Evolutionary conservation across 2,329 filamentous ascomycete genomes (phyloP).

Genomic region (Oidium heveae): DNA sequence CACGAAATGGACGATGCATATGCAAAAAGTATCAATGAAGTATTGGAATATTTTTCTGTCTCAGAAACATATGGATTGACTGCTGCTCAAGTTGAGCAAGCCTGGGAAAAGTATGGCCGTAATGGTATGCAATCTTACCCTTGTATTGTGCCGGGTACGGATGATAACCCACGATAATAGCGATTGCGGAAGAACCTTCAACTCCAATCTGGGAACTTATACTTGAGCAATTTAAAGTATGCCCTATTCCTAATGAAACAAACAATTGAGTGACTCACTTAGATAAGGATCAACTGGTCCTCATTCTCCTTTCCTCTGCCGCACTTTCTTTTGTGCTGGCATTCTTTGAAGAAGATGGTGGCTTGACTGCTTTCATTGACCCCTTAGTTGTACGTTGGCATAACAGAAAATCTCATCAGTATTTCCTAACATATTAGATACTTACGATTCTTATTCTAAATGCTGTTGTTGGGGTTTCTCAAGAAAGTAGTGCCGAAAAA

Average conservation of each 20-base stretch:
- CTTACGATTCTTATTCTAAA: slow-evolving; percentile 92
- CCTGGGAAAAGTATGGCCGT: slow-evolving; percentile 33
- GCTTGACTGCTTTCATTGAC: slow-evolving; percentile 94
- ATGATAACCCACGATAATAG: slow-evolving; percentile 17
- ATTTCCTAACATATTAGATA: slow-evolving; percentile 32
- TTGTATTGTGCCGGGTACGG: slow-evolving; percentile 3
- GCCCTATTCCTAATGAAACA: background rate
- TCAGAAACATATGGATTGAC: slow-evolving; percentile 28
- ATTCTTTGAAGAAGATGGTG: slow-evolving; percentile 75
- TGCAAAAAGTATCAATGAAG: slow-evolving; percentile 28
- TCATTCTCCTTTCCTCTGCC: slow-evolving; percentile 81
- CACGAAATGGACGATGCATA: slow-evolving; percentile 36
- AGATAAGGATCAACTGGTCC: slow-evolving; percentile 55
- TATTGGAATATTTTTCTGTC: slow-evolving; percentile 32
- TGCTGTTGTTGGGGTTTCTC: slow-evolving; percentile 87
- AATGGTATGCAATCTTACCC: slow-evolving; percentile 28
- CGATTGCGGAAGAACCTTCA: slow-evolving; percentile 68
- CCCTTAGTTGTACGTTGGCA: slow-evolving; percentile 55
- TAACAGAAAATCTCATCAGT: background rate
- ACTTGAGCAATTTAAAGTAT: slow-evolving; percentile 76
- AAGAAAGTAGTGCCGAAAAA: slow-evolving; percentile 96
- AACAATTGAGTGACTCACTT: background rate
- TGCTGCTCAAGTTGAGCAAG: slow-evolving; percentile 29
- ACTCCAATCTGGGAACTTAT: slow-evolving; percentile 93
- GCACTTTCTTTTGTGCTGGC: slow-evolving; percentile 83